Evolutionary conservation across 768 basidiomycete species (phyloP).

Genomic region (Ramaria sp.): DNA sequence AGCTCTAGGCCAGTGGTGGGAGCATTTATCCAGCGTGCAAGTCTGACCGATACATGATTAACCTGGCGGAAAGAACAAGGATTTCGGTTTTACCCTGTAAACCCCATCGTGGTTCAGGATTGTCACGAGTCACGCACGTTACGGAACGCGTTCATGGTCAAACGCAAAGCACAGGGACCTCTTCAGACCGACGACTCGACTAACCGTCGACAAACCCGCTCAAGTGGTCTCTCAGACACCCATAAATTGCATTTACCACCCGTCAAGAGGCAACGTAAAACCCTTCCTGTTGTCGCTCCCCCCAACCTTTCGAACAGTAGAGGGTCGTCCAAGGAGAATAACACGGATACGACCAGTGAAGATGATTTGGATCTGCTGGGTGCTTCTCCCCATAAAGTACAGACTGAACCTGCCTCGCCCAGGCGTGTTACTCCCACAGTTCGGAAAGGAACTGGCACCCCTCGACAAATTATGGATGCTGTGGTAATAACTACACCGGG

Average conservation of each 20-base stretch:
- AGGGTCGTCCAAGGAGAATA: not conserved
- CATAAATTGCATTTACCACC: not conserved
- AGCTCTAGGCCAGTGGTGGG: conserved; percentile 60
- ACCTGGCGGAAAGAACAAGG: not conserved
- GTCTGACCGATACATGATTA: conserved; percentile 26
- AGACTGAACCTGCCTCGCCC: not conserved
- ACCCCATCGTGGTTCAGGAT: conserved; percentile 35
- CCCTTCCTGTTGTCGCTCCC: no score
- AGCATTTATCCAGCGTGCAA: conserved; percentile 80
- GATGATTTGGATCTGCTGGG: not conserved
- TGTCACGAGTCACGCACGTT: not conserved
- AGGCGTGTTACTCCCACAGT: not conserved
- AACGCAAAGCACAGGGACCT: not conserved
- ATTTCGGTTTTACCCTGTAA: conserved; percentile 39
- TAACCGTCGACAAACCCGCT: not conserved
- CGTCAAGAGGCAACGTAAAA: not conserved
- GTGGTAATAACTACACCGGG: not conserved
- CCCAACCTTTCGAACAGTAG: not conserved
- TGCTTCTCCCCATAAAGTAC: not conserved
- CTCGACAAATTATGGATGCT: not conserved
- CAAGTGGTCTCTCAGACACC: not conserved
- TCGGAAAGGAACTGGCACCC: not conserved
- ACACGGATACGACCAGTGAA: not conserved
- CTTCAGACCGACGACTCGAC: not conserved
- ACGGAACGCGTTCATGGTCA: not conserved